Percentiles rank a stretch among this genome's conserved stretches.
These are phyloP conservation scores for Zymoseptoria ardabiliae DNA, from an alignment of 2,329 filamentous ascomycete genomes.

Conservation along the genomic window DNA sequence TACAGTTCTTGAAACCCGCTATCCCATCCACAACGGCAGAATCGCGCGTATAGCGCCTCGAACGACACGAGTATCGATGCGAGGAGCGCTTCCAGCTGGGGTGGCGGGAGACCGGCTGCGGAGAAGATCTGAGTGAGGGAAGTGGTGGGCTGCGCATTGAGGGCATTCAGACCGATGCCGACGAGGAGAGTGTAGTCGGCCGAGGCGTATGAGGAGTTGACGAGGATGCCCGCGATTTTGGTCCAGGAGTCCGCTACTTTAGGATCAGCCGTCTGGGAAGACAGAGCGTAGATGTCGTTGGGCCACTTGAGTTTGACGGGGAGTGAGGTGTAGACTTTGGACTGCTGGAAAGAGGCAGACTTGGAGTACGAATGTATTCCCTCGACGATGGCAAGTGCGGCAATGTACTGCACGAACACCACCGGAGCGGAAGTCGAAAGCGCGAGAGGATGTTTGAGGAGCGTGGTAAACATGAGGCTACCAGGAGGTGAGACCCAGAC, in stretches of 20 bases:
- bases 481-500: constrained; percentile 92
- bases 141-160: constrained; percentile 78
- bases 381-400: constrained; percentile 77
- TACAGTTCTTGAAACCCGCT: constrained; percentile 65
- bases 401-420: constrained; percentile 89
- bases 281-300: constrained; percentile 65
- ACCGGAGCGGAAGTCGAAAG: constrained; percentile 68
- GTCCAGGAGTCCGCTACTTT: constrained; percentile 65
- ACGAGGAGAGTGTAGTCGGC: constrained; percentile 77
- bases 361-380: constrained; percentile 74
- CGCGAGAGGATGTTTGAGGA: constrained; percentile 73
- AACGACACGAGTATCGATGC: constrained; percentile 72
- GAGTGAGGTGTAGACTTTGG: constrained; percentile 59
- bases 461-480: constrained; percentile 76
- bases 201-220: constrained; percentile 74
- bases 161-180: constrained; percentile 75
- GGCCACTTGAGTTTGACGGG: constrained; percentile 93
- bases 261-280: constrained; percentile 19
- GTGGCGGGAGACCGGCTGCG: constrained; percentile 36
- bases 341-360: constrained; percentile 13
- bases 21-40: constrained; percentile 69
- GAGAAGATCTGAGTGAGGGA: constrained; percentile 67
- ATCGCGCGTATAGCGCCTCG: constrained; percentile 68
- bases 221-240: constrained; percentile 89
- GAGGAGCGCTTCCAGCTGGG: constrained; percentile 65